Evolutionary conservation across 2,329 filamentous ascomycete species (phyloP).

Genomic region (Hymenoscyphus scutula): DNA sequence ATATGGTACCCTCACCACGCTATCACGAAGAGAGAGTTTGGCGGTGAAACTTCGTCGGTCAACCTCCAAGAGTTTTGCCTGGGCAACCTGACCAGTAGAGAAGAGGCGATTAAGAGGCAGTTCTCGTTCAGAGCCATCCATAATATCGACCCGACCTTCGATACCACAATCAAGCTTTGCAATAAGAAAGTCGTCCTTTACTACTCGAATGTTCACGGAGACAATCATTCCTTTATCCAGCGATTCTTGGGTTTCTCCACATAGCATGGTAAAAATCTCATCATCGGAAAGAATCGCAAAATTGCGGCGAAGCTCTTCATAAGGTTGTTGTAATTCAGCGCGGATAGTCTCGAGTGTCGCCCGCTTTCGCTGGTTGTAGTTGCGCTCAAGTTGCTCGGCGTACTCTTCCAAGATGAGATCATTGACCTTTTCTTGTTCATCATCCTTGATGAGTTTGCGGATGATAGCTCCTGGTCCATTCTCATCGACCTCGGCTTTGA

Average conservation of each 20-base stretch:
- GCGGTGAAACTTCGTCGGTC: slow-evolving; percentile 83
- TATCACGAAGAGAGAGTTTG: slow-evolving; percentile 81
- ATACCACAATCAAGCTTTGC: slow-evolving; percentile 92
- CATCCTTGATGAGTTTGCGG: slow-evolving; percentile 89
- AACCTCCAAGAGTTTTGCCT: slow-evolving; percentile 82
- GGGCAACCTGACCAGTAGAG: slow-evolving; percentile 76
- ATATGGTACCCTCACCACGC: slow-evolving; percentile 71
- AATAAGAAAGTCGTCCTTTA: slow-evolving; percentile 90
- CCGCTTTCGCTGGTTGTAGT: slow-evolving; percentile 91
- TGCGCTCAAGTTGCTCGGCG: slow-evolving; percentile 88
- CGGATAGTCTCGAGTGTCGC: slow-evolving; percentile 95
- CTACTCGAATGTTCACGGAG: slow-evolving; percentile 81
- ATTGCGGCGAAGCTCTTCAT: slow-evolving; percentile 85
- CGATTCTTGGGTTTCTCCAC: slow-evolving; percentile 84
- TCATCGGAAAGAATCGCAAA: slow-evolving; percentile 69
- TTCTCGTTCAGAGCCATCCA: slow-evolving; percentile 74
- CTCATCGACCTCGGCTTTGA: slow-evolving; percentile 90
- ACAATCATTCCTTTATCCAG: slow-evolving; percentile 89
- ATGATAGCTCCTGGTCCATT: slow-evolving; percentile 88
- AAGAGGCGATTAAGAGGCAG: slow-evolving; percentile 71
- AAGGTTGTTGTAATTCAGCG: slow-evolving; percentile 86
- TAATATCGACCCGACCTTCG: slow-evolving; percentile 80
- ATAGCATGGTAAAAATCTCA: slow-evolving; percentile 94
- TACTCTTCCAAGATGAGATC: slow-evolving; percentile 96
- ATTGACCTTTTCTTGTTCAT: slow-evolving; percentile 91